Base-by-base conservation (phyloP, 352 stramenopile genomes). In the Detonula confervacea region DNA sequence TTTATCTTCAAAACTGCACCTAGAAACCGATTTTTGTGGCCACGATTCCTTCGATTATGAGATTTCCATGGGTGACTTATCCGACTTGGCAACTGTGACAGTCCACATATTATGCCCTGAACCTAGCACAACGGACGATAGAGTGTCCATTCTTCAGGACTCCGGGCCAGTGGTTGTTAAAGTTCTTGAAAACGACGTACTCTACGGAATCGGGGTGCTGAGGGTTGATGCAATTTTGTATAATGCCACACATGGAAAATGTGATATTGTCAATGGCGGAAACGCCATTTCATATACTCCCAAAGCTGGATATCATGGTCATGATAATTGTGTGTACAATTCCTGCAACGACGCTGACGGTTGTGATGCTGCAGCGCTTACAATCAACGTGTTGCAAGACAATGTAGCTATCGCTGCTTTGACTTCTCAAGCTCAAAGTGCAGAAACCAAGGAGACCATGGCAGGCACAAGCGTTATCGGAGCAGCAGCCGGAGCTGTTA, bases 1-100 rank as follows among this genome's bases (percentile, higher is more conserved):
- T n/a, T n/a, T n/a, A n/a, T n/a, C n/a, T n/a, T n/a, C n/a, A n/a
- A n/a, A n/a, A n/a, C n/a, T n/a, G n/a, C 67, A 24, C 7, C 68
- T 59, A 59, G 46, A 65, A 46, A 35, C 20, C 27, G 68, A 64
- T 27, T 77, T 70, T 44, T 77, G 68, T 59, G 68, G 68, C 37
- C 49, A 44, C 55, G 68, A 77, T 51, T 33, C 16, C 16, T 77
- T 70, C 47, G 51, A 35, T 1, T 77, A 77, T 49, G 46, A 30
- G 5, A 62, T 77, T 18, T 56, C 29, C 6, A 65, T 47, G n/a
- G 27, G 57, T 35, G 29, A 57, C 7, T 35, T 61, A 16, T 44
- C 18, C 29, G 68, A 77, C 4, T 70, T 47, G 7, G 68, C 57
- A 24, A 70, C 33, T 7, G 68, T 77, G n/a, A 70, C 37, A 11